Conservation (phyloP, 371 early-diverging fungal genomes). For the Phascolomyces articulosus region DNA sequence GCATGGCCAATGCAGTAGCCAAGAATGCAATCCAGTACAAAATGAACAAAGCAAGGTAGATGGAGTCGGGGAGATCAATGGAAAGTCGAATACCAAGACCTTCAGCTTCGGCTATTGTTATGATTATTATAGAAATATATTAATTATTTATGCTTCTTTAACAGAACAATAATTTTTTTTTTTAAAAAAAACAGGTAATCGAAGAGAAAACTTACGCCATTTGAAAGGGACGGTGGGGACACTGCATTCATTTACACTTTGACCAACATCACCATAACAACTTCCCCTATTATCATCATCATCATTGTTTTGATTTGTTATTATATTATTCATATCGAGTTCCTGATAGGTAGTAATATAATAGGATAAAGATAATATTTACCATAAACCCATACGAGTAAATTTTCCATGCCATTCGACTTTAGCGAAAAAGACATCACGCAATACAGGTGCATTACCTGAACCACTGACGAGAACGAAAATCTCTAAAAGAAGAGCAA, state of each 20-base stretch:
- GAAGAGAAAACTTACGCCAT: slow-evolving; percentile 22
- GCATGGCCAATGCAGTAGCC: slow-evolving; percentile 37
- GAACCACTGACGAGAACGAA: slow-evolving; percentile 29
- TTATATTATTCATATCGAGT: no score
- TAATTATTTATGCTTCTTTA: neutral
- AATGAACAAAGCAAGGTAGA: slow-evolving; percentile 42
- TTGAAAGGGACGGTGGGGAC: slow-evolving; percentile 26
- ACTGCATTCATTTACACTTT: slow-evolving; percentile 18
- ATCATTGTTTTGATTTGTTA: no score
- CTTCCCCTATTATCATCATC: slow-evolving; percentile 20
- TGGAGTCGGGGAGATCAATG: slow-evolving; percentile 15
- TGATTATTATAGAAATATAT: neutral
- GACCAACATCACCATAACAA: slow-evolving; percentile 6
- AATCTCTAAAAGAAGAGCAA: slow-evolving; percentile 24
- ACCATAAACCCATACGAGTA: slow-evolving; percentile 29
- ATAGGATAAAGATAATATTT: neutral
- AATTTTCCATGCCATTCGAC: slow-evolving; percentile 11
- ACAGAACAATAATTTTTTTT: neutral
- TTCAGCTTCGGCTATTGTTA: slow-evolving; percentile 20
- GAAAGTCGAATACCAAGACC: slow-evolving; percentile 10
- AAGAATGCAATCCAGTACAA: slow-evolving; percentile 48
- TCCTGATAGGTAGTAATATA: no score
- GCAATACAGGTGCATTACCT: slow-evolving; percentile 24
- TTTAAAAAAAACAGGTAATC: neutral
- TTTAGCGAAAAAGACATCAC: slow-evolving; percentile 19